Evolutionary conservation across 2,329 filamentous ascomycete genomes (phyloP).

Genomic region (Elsinoe ampelina): DNA sequence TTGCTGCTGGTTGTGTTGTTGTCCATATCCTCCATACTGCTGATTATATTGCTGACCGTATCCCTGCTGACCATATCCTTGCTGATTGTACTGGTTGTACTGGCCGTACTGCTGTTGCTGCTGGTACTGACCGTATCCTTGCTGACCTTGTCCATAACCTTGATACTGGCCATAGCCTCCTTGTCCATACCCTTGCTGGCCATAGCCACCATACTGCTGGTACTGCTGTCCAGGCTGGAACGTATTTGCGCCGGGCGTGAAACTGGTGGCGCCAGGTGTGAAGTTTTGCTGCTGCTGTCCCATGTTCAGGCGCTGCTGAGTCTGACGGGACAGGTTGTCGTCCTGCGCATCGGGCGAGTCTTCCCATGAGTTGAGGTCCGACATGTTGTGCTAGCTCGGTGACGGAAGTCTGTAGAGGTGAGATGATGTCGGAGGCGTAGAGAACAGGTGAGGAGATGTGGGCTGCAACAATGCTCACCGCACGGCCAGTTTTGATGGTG

Average conservation of each 20-base stretch:
- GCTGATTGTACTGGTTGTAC: slow-evolving; percentile 32
- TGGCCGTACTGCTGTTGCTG: slow-evolving; percentile 33
- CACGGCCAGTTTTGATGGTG: slow-evolving; percentile 8
- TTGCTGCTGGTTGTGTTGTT: slow-evolving; percentile 21
- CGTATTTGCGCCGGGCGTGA: slow-evolving; percentile 23
- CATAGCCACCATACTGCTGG: slow-evolving; percentile 27
- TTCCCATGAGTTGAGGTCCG: slow-evolving; percentile 91
- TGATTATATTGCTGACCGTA: slow-evolving; percentile 32
- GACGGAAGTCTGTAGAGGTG: background rate
- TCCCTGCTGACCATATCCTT: slow-evolving; percentile 16
- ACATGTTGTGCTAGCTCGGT: slow-evolving; percentile 46
- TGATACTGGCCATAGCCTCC: slow-evolving; percentile 35
- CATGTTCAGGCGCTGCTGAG: slow-evolving; percentile 30
- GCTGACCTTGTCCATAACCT: slow-evolving; percentile 35
- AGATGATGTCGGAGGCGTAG: background rate
- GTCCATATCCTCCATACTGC: slow-evolving; percentile 29
- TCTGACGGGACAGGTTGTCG: slow-evolving; percentile 30
- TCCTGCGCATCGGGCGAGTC: slow-evolving; percentile 42
- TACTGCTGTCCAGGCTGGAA: slow-evolving; percentile 31
- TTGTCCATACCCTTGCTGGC: slow-evolving; percentile 23
- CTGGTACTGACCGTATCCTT: slow-evolving; percentile 25
- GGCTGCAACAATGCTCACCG: background rate
- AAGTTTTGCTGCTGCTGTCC: slow-evolving; percentile 14
- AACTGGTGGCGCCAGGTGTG: slow-evolving; percentile 18
- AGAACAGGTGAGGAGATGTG: background rate